Evolutionary conservation across 495 filamentous ascomycete species (phyloP), one percentile per base, ranked within the genome.

Genomic region (Hypoxylon fragiforme): DNA sequence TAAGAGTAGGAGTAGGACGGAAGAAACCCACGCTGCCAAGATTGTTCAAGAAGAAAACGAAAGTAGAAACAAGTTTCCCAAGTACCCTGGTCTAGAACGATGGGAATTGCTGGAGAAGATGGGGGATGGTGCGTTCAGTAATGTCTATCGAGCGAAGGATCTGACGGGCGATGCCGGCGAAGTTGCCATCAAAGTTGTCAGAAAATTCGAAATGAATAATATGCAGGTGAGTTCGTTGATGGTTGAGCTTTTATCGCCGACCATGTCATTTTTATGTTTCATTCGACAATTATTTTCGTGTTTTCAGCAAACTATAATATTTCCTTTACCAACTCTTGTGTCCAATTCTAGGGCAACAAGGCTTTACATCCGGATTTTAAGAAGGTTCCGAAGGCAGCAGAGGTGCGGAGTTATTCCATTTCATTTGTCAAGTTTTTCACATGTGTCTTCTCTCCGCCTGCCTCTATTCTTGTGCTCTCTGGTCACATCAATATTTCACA

Each of bases 61-160:
- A 60, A 87, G 72, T 69, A 86, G 85, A 66, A 86, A 85, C 50
- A 95, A 92, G 66, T 83, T 97, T 68, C 94, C 95, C 20, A 84
- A 74, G 56, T 97, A 98, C 64, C 92, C 94, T 3, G 92, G 92
- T 28, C 73, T 98, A 16, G 95, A 97, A 51, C 79, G 94, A 59
- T 98, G 88, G 86, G 83, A 87, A 45, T 70, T 98, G 34, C 4
- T 95, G 31, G 92, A 97, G 71, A 98, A 98, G 79, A 98, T 98
- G 94, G 94, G 94, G 44, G 94, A 98, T 62, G 94, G 94, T 43
- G 94, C 94, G 35, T 98, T 98, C 79, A 97, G 92, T 77, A 98
- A 98, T 55, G 94, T 98, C 47, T 98, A 97, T 69, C 84, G 89
- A 2, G 94, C 95, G 13, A 78, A 77, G 50, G 95, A 98, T 70